A percentile compares a stretch with the other conserved stretches of the same genome.
Evolutionary conservation across 352 stramenopile species (phyloP).

Genomic region (Pythium rishiriense): DNA sequence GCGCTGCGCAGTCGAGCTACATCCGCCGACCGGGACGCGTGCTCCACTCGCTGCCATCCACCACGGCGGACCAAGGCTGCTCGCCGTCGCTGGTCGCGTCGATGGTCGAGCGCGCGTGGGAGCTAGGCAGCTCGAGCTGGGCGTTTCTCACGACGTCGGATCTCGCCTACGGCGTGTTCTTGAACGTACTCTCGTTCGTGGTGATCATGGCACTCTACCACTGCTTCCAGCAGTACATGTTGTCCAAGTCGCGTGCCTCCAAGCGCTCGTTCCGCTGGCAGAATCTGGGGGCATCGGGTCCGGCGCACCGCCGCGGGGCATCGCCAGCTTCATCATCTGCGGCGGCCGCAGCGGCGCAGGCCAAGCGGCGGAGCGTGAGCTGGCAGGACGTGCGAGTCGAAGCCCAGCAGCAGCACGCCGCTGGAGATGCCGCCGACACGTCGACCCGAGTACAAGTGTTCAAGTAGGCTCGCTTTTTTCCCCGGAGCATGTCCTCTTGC

Average conservation of each 20-base stretch:
- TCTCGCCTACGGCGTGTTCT: conserved; percentile 57
- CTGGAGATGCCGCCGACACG: not conserved
- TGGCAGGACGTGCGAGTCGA: conserved; percentile 32
- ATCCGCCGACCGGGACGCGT: conserved; percentile 60
- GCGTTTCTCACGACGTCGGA: conserved; percentile 58
- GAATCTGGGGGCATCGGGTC: not conserved
- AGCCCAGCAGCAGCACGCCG: not conserved
- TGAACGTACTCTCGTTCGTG: conserved; percentile 76
- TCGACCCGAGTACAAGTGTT: conserved; percentile 23
- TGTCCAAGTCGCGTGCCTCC: not conserved
- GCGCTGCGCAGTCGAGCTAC: conserved; percentile 32
- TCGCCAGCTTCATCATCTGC: not conserved
- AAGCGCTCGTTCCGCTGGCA: conserved; percentile 20
- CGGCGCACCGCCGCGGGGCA: not conserved
- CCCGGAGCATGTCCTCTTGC: not conserved
- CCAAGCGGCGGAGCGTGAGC: conserved; percentile 32
- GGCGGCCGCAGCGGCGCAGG: not conserved
- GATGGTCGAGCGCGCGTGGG: conserved; percentile 34
- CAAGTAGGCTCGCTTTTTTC: conserved; percentile 9
- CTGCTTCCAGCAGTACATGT: conserved; percentile 42
- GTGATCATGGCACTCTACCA: conserved; percentile 67
- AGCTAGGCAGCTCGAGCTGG: conserved; percentile 44
- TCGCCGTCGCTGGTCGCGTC: conserved; percentile 37
- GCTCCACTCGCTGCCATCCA: conserved; percentile 55
- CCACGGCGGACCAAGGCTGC: conserved; percentile 27